phyloP scores from a whole-genome alignment of 495 filamentous ascomycete species.

The Talaromyces trachyspermus region DNA sequence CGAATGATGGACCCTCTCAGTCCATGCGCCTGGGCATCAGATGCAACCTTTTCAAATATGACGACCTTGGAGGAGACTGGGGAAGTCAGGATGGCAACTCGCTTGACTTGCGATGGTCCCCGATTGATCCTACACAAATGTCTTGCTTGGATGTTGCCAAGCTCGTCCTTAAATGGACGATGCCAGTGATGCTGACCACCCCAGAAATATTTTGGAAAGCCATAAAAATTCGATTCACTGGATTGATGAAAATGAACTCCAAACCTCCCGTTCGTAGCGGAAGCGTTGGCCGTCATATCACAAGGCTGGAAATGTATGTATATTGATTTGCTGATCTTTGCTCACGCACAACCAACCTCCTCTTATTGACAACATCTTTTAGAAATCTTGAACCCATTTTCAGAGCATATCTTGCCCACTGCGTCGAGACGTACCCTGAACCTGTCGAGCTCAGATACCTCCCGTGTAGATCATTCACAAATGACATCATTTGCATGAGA shows the following conservation, averaged over 20 bases:
- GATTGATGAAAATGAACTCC: conserved; percentile 1
- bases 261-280: neutral
- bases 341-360: neutral
- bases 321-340: neutral
- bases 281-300: neutral
- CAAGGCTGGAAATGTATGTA: neutral
- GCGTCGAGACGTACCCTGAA: neutral
- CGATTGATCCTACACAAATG: neutral
- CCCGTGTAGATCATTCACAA: conserved; percentile 1
- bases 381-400: conserved; percentile 1
- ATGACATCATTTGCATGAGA: neutral
- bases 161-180: neutral
- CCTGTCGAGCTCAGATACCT: neutral
- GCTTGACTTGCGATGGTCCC: neutral
- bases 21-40: neutral
- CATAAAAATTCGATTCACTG: neutral
- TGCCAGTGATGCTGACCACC: neutral
- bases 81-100: neutral
- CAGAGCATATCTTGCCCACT: conserved; percentile 1
- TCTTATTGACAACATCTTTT: neutral
- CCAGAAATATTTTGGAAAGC: neutral
- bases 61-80: conserved; percentile 1
- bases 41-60: neutral
- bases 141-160: neutral
- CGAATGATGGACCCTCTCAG: conserved; percentile 2